Evolutionary conservation across 1,284 basidiomycete species (phyloP).

Genomic region (Boletellus deceptivus): DNA sequence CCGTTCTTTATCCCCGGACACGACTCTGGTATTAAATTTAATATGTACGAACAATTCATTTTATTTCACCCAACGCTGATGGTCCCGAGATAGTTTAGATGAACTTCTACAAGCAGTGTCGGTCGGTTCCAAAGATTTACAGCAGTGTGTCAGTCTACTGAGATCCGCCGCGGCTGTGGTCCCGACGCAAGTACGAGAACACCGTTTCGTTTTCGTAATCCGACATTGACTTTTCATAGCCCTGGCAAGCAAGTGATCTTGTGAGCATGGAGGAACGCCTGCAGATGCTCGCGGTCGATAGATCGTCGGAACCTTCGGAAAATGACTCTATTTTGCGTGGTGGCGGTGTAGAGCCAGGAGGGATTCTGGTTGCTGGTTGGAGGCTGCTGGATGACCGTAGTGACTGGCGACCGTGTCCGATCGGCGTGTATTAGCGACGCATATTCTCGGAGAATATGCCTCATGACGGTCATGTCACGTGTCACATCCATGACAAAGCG

Average conservation of each 20-base stretch:
- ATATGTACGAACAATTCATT: conserved; percentile 36
- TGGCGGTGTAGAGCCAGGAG: neutral
- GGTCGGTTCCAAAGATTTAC: conserved; percentile 18
- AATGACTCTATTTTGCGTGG: neutral
- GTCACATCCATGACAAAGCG: conserved; percentile 26
- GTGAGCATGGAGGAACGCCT: conserved; percentile 56
- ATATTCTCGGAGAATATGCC: conserved; percentile 1
- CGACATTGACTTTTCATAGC: conserved; percentile 27
- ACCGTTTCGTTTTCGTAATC: neutral
- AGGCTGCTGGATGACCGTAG: conserved; percentile 39
- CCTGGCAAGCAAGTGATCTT: conserved; percentile 50
- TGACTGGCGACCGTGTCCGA: conserved; percentile 62
- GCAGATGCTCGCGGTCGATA: conserved; percentile 34
- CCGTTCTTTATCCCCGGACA: conserved; percentile 45
- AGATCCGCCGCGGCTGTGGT: conserved; percentile 1
- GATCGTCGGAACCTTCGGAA: neutral
- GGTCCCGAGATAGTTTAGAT: conserved; percentile 15
- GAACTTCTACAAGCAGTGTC: conserved; percentile 21
- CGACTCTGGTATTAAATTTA: conserved; percentile 25
- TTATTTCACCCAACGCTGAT: conserved; percentile 10
- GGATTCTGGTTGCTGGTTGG: conserved; percentile 46
- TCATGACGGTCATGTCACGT: conserved; percentile 20
- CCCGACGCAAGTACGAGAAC: conserved; percentile 18
- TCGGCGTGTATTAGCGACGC: conserved; percentile 48
- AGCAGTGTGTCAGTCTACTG: conserved; percentile 19